Base-by-base conservation (phyloP, 75 land plant genomes). In the Chamaecyparis obtusa region DNA sequence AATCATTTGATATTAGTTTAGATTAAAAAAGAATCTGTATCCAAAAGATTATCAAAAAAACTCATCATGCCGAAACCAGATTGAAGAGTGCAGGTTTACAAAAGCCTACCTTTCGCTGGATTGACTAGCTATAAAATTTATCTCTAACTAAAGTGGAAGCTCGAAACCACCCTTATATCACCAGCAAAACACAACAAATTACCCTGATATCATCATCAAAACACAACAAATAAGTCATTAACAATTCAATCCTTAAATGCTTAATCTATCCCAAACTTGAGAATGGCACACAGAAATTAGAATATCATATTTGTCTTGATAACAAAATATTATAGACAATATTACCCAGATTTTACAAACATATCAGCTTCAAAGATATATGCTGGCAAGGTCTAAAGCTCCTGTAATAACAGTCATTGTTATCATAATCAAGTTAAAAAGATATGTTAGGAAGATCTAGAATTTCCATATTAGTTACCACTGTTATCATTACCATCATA, bases 31-130 rank as follows among this genome's bases (percentile, higher is more conserved):
- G 76, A 14, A 74, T 74, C 1, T 33, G 33, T 11, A 74, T n/a
- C 36, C 76, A 74, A 32, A 3, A 74, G 2, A 74, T 33, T 32
- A 74, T 74, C 13, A 32, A 74, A 74, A 74, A 11, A 74, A 33
- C 75, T 11, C 13, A 74, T 74, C 36, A 32, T 33, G 16, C n/a
- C 76, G 33, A 32, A 30, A 74, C 36, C 76, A 32, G 37, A 33
- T 74, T 74, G 3, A 74, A 74, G 36, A 74, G 16, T 74, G 36
- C 33, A 74, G 16, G 36, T 10, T 74, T 74, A 13, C 36, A 74
- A 33, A 74, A 33, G 76, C 76, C 76, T 74, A 74, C 76, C 76
- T 74, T 74, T 24, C n/a, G 11, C 76, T 74, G 76, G 76, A 74
- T 32, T 74, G 76, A 74, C 16, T 33, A 74, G 76, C 36, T 74